Evolutionary conservation across 352 stramenopile genomes (phyloP), one percentile per base, ranked within the genome.

Genomic region (Pythium grandisporangium): DNA sequence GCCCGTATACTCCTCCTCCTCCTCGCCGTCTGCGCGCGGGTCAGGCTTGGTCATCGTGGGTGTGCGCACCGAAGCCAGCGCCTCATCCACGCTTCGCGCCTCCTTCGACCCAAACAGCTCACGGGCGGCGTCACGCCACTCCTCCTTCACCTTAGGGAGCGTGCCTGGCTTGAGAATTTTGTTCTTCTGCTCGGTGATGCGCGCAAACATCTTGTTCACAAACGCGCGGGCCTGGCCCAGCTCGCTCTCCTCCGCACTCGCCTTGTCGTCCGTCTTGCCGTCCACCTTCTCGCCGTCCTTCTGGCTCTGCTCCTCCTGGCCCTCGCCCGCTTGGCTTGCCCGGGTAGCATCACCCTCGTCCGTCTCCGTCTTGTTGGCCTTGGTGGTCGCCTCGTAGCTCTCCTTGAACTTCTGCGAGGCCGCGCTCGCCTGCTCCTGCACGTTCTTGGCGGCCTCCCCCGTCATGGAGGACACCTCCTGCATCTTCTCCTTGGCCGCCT

Each of bases 81-180:
- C 77, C 39, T 92, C 78, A 41, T 92, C 78, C 14, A 92, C 65
- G 1, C 73, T 77, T 29, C 63, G 58, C 46, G 79, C 81, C 58
- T 86, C 75, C 35, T 67, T 73, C 20, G 65, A 67, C 12, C 78
- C 78, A 50, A 92, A 89, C 14, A 92, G 66, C 49, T 90, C 74
- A n/a, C 79, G 70, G 1, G 74, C 71, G 2, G 79, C 70, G 24
- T 80, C 63, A 22, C 70, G 79, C 66, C 75, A 87, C 44, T 85
- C 72, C 2, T 84, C 70, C 16, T 69, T 71, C 59, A 68, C 60
- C 34, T 76, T 63, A 10, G 55, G 48, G 20, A 69, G 45, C 20
- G 54, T 61, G 35, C 57, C 68, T 11, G 62, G 56, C 45, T 75
- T 62, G 20, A 83, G 70, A 22, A 91, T 58, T 48, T 71, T 91